These are phyloP conservation scores for Ascochyta rabiei DNA, from an alignment of 2,329 filamentous ascomycete genomes.

Conservation along the genomic window DNA sequence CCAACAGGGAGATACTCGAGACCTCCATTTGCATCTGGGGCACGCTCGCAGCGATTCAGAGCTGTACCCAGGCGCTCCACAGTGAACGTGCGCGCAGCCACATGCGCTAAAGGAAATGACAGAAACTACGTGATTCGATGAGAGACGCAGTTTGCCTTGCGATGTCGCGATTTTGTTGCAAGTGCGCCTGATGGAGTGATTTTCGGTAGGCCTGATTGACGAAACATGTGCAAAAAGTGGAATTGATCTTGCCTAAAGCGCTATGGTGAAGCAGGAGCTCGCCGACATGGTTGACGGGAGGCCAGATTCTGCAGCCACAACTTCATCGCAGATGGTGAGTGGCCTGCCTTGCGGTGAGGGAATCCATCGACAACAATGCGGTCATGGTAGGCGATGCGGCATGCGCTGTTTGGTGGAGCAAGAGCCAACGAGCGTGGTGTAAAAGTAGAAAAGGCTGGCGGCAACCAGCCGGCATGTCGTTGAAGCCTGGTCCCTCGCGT, in stretches of 20 bases:
- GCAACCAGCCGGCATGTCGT: background rate
- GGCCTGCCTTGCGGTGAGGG: background rate
- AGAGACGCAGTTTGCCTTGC: constrained; percentile 25
- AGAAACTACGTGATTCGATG: constrained; percentile 22
- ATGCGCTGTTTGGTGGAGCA: background rate
- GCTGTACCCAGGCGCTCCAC: constrained; percentile 16
- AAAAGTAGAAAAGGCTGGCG: constrained; percentile 3
- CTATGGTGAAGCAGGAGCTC: constrained; percentile 23
- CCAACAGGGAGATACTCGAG: background rate
- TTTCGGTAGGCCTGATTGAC: constrained; percentile 19
- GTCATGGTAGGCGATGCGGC: constrained; percentile 8
- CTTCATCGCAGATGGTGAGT: background rate
- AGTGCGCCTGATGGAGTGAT: constrained; percentile 30
- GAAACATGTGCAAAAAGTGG: constrained; percentile 14
- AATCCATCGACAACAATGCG: constrained; percentile 5
- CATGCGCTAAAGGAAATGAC: constrained; percentile 37
- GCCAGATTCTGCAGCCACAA: constrained; percentile 7
- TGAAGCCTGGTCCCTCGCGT: constrained; percentile 6
- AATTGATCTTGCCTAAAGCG: constrained; percentile 18
- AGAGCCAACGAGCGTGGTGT: constrained; percentile 14
- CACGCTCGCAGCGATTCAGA: constrained; percentile 2
- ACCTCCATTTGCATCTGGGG: constrained; percentile 3
- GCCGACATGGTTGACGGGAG: constrained; percentile 8
- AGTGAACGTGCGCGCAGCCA: constrained; percentile 36
- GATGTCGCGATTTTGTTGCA: constrained; percentile 18